These are phyloP conservation scores for Cinnamomum chago DNA, from an alignment of 164 flowering plant genomes.

Conservation along the genomic window DNA sequence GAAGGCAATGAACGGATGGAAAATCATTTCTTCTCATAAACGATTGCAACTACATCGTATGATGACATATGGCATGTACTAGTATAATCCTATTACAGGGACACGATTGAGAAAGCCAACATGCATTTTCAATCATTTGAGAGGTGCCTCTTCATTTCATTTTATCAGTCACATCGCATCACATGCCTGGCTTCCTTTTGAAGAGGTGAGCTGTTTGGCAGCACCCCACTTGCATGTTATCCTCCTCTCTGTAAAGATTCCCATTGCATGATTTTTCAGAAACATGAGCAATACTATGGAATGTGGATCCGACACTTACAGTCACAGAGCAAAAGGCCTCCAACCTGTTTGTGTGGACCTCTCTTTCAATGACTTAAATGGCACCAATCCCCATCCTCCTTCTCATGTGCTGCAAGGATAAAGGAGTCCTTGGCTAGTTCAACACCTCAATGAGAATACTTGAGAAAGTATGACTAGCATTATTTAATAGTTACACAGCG, in stretches of 20 bases:
- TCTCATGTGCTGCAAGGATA: neutral
- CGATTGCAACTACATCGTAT: too few relatives aligned
- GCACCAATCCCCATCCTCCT: neutral
- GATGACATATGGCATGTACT: too few relatives aligned
- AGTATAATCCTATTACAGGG: neutral
- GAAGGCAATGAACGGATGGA: too few relatives aligned
- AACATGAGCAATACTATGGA: neutral
- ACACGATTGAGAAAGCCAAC: neutral
- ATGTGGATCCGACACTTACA: neutral
- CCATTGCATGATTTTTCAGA: neutral
- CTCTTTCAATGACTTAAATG: neutral
- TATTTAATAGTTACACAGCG: too few relatives aligned
- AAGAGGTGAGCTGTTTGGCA: neutral
- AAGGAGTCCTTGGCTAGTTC: neutral
- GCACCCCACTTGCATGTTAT: neutral
- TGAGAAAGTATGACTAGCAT: too few relatives aligned
- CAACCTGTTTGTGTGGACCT: neutral
- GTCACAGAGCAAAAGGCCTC: neutral
- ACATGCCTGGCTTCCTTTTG: neutral
- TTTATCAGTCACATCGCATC: neutral
- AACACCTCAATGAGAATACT: neutral
- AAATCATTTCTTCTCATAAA: too few relatives aligned
- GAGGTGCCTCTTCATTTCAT: too few relatives aligned
- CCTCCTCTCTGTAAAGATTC: neutral
- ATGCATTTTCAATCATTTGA: neutral